These are phyloP conservation scores for Metarhizium robertsii DNA, from an alignment of 2,329 filamentous ascomycete species.

Conservation along the genomic window DNA sequence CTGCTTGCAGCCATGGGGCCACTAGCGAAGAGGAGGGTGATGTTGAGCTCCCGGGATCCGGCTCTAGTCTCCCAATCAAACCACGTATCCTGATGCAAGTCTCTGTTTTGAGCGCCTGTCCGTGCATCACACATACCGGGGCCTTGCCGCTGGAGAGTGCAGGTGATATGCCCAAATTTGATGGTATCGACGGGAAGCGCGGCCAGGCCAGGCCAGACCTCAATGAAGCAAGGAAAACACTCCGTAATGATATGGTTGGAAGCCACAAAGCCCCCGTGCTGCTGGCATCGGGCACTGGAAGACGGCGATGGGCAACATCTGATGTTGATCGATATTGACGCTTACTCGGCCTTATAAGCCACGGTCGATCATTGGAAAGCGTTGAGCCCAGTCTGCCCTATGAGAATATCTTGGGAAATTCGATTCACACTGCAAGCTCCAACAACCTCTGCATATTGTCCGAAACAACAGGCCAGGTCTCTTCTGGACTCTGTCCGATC, in stretches of 20 bases:
- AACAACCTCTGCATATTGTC: no score
- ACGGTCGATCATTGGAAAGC: no score
- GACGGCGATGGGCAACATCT: not conserved
- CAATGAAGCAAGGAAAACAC: no score
- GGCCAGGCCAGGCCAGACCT: not conserved
- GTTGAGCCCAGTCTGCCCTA: no score
- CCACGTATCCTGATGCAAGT: conserved; percentile 10
- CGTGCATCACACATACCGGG: conserved; percentile 6
- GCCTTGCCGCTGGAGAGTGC: conserved; percentile 4
- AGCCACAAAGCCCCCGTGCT: not conserved
- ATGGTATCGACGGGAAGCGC: not conserved
- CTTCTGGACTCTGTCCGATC: no score
- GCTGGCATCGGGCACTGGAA: not conserved
- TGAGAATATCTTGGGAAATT: no score
- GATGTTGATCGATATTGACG: not conserved
- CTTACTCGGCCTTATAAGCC: not conserved
- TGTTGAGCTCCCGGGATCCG: conserved; percentile 8
- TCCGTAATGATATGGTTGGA: not conserved
- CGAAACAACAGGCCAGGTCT: no score
- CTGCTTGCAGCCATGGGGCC: conserved; percentile 8
- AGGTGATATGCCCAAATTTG: conserved; percentile 8
- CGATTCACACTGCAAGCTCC: no score
- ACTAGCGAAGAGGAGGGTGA: not conserved
- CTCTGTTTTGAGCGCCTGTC: conserved; percentile 8
- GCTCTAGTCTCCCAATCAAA: conserved; percentile 10